phyloP scores from a whole-genome alignment of 306 rosid species.

The Cotoneaster glaucophyllus region DNA sequence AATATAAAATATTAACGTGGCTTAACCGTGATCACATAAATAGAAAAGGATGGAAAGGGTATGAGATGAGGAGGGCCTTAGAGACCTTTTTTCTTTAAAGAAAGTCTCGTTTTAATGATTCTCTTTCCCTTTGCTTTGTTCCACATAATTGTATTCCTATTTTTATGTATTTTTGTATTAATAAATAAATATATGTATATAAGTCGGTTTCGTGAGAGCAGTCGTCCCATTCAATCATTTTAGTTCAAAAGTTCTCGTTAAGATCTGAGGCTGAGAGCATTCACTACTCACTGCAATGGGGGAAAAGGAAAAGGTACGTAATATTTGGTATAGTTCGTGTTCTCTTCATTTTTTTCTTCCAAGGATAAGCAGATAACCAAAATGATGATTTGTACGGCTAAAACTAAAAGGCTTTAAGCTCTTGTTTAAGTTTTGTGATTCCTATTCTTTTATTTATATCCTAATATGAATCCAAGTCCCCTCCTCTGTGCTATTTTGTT shows the following conservation, averaged over 20 bases:
- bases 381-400: not conserved
- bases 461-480: not conserved
- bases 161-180: no score
- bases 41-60: no score
- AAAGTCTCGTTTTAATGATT: no score
- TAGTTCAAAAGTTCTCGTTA: not conserved
- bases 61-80: no score
- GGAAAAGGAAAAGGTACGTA: slow-evolving; percentile 3
- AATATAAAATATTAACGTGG: no score
- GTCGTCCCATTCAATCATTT: not conserved
- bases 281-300: slow-evolving; percentile 1
- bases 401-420: not conserved
- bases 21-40: no score
- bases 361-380: not conserved
- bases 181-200: no score
- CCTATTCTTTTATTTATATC: not conserved
- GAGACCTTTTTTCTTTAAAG: no score
- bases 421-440: not conserved
- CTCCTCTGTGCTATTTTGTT: not conserved
- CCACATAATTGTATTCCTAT: no score
- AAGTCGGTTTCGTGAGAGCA: no score
- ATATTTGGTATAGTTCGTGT: not conserved
- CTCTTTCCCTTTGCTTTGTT: no score
- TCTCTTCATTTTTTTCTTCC: not conserved
- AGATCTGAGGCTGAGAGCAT: not conserved